Conservation (phyloP, 2,329 filamentous ascomycete genomes). For the Tolypocladium pustulatum region DNA sequence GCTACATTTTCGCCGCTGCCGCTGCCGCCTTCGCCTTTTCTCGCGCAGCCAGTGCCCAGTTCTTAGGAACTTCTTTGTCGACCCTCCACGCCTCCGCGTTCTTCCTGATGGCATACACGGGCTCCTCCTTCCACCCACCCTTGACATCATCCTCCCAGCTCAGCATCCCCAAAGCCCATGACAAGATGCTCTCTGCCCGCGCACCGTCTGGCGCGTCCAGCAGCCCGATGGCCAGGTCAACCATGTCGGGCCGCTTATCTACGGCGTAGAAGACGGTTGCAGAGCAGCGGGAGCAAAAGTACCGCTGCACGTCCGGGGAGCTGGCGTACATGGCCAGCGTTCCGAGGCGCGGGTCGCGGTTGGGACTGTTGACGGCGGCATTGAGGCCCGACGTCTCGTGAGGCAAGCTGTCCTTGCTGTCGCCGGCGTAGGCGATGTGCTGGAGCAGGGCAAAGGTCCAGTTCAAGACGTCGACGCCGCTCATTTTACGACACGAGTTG, state of each 20-base stretch:
- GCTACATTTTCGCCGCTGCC: neutral
- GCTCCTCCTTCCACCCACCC: conserved; percentile 8
- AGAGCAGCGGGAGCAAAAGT: conserved; percentile 37
- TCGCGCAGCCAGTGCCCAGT: conserved; percentile 5
- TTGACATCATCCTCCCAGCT: conserved; percentile 3
- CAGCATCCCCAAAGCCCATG: conserved; percentile 26
- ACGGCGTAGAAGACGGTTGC: conserved; percentile 34
- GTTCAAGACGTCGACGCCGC: conserved; percentile 30
- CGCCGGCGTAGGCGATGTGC: conserved; percentile 21
- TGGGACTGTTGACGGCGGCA: conserved; percentile 15
- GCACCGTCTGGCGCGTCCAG: conserved; percentile 32
- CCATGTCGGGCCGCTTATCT: conserved; percentile 23
- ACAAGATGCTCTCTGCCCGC: conserved; percentile 31
- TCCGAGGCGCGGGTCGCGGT: conserved; percentile 25
- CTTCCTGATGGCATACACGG: conserved; percentile 5
- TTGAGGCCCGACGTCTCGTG: conserved; percentile 16
- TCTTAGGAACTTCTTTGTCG: conserved; percentile 2
- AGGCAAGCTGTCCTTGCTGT: conserved; percentile 9
- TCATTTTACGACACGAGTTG: conserved; percentile 32
- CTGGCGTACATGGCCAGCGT: conserved; percentile 32
- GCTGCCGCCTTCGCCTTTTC: neutral
- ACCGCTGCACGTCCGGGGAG: conserved; percentile 27
- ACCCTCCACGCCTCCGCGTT: conserved; percentile 12
- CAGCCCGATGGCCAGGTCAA: conserved; percentile 34
- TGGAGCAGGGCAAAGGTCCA: conserved; percentile 33